Evolutionary conservation across 805 yeast species (phyloP), one percentile per base, ranked within the genome.

Genomic region (Spathaspora arborariae): DNA sequence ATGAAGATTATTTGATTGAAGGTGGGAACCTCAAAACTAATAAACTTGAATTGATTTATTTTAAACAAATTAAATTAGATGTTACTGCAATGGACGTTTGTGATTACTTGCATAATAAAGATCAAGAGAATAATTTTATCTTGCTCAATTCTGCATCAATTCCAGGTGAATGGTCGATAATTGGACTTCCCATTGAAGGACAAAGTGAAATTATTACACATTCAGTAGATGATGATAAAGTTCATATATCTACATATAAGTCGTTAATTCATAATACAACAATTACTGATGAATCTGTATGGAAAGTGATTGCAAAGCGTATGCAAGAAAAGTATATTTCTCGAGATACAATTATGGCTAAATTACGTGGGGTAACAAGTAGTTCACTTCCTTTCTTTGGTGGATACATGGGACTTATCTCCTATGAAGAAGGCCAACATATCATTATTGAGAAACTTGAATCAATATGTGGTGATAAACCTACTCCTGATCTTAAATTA

Each of bases 81-180:
- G 51, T 70, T 37, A 44, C 52, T 10, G 68, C 82, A 0, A 55
- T 80, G 15, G 78, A 75, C 40, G 58, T 85, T 9, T 80, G 88
- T 59, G 87, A 85, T 43, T 48, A 52, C 19, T 54, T 77, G 4
- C 51, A 62, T 20, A 24, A 45, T 4, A 41, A 26, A 7, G 50
- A 49, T 16, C 41, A 45, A 3, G 59, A 72, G 1, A 51, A 62
- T 5, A 80, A 85, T 46, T 78, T 86, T 53, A 62, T 85, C 4
- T 63, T 87, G 4, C 70, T 89, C 34, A 85, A 88, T 56, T 85
- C 95, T 33, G 95, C 96, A 0, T 78, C 95, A 0, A 60, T 74
- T 1, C 96, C 97, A 0, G 97, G 98, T 0, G 75, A 81, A 48
- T 89, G 95, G 92, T 82, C 96, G 0, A 82, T 94, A 4, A 78